Base-by-base conservation (phyloP, 305 asterid species). In the Euphrasia arctica region DNA sequence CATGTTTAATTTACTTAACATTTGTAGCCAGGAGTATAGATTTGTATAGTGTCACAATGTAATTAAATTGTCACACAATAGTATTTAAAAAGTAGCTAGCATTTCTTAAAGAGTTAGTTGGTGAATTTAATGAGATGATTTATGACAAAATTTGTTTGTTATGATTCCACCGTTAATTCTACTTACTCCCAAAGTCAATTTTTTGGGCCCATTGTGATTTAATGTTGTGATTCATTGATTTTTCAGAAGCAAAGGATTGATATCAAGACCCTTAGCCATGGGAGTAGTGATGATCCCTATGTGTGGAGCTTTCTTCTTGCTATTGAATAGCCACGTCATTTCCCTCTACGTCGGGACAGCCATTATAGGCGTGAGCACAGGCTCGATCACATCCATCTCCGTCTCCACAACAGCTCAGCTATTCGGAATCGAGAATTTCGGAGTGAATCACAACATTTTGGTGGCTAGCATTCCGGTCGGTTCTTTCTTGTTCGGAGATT, bases 401-500 rank as follows among this genome's bases (percentile, higher is more conserved):
- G 90, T 88, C n/a, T 75, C 91, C 0, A 81, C 85, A 2, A 91
- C 98, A 0, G 71, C 87, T 0, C 91, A 88, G 11, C 62, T 91
- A 0, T 88, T 91, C 47, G 98, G 98, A 9, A 64, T 90, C 0
- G 67, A 77, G 54, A 83, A 84, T 51, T 88, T 91, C 42, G 96
- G 95, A 1, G 72, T 91, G 9, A 91, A 91, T 65, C 96, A 91
- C 73, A 88, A 91, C 45, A 73, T 91, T 27, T 25, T 91, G 61
- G 94, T 91, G 7, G 78, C 86, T 0, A 91, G 86, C 54, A 91
- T 91, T 43, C 96, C 98, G 0, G 66, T 91, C 14, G 98, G 98
- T 0, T 83, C 98, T 0, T 86, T 88, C 67, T 41, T 91, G 69
- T 86, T 91, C 64, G 98, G 98, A 0, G 89, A 77, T 27, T 45